Base-by-base conservation (phyloP, 148 eudicot species). In the Chenopodium quinoa region DNA sequence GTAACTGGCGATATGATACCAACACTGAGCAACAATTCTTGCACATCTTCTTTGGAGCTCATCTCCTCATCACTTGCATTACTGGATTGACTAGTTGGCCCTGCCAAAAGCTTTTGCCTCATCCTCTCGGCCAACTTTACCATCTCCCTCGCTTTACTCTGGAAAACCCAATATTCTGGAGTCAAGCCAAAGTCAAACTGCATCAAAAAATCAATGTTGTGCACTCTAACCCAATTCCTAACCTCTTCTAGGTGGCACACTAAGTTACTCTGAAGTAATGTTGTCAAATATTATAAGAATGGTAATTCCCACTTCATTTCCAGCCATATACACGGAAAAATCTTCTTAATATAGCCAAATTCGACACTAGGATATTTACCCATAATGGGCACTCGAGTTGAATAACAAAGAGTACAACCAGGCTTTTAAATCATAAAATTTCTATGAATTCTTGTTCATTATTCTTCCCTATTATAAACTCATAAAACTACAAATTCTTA, bases 1-100 rank as follows among this genome's bases (percentile, higher is more conserved):
- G 99, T 96, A 77, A 96, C 99, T 9, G 99, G 99, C n/a, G 99
- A 93, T 77, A 89, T 93, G 81, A 96, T 92, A 87, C 99, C 99
- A 77, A 96, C 94, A 84, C 99, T 96, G 80, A 96, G 84, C 84
- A 96, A 86, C 97, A 89, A 93, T 78, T 96, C 95, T 83, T 96
- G 99, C 86, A 96, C 99, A 87, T 95, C 98, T 87, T 93, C 98
- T 87, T 93, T 96, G 66, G 97, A 87, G 48, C 95, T 97, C 91
- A 91, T 88, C 77, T 92, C 97, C 78, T 91, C 98, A 34, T 96
- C 99, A 86, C 85, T 87, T 47, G 88, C 32, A 76, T 90, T 77
- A 83, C 76, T 82, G 12, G 90, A n/a, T 65, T 88, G 91, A 88
- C 79, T 89, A 80, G 71, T 89, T 71, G 97, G 77, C 27, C 91